A percentile compares a stretch with the other conserved stretches of the same genome.
phyloP scores from a whole-genome alignment of 768 basidiomycete species.

The Cubamyces lactineus region DNA sequence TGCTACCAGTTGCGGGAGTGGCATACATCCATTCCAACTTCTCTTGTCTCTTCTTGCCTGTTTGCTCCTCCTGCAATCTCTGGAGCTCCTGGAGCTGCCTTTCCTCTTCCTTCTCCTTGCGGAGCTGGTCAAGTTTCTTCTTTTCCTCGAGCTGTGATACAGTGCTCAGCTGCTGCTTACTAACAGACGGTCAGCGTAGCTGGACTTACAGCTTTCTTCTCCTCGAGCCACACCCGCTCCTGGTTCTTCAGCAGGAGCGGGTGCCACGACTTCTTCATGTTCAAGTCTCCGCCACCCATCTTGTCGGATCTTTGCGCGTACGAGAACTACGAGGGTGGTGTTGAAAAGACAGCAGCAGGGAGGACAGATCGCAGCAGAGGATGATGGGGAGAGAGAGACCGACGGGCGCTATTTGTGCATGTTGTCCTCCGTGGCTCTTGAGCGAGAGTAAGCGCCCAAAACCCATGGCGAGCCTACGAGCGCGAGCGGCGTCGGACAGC shows the following conservation, averaged over 20 bases:
- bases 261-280: constrained; percentile 99
- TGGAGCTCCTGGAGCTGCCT: constrained; percentile 96
- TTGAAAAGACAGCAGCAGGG: constrained; percentile 19
- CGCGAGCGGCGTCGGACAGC: constrained; percentile 17
- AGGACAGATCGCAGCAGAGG: constrained; percentile 16
- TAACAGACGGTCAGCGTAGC: background rate
- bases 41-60: constrained; percentile 92
- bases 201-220: constrained; percentile 86
- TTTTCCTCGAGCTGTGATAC: constrained; percentile 86
- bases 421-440: constrained; percentile 30
- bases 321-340: constrained; percentile 13
- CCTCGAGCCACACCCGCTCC: constrained; percentile 99
- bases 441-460: constrained; percentile 13
- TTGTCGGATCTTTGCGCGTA: constrained; percentile 45
- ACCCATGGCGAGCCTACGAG: constrained; percentile 20
- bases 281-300: constrained; percentile 98
- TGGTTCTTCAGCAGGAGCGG: constrained; percentile 97
- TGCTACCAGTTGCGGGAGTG: constrained; percentile 92
- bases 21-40: constrained; percentile 99
- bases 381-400: constrained; percentile 14
- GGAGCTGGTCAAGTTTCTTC: constrained; percentile 95
- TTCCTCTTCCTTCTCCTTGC: constrained; percentile 98
- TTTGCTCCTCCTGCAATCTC: constrained; percentile 91
- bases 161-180: background rate
- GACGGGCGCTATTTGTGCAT: constrained; percentile 36